Conservation (phyloP, 768 basidiomycete species). For the Boletus reticuloceps region DNA sequence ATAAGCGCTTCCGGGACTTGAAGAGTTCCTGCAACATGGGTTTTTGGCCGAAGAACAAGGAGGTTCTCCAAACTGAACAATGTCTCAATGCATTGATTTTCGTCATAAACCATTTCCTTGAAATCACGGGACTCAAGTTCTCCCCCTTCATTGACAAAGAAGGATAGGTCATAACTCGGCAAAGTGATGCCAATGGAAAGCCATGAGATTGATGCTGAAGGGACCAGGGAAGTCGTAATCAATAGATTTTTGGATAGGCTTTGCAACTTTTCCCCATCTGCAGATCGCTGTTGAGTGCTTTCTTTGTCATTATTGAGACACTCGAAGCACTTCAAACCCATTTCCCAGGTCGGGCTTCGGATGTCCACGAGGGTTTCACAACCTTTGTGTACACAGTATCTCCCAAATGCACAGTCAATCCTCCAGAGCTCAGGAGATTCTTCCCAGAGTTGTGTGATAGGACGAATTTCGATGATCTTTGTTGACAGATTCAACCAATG, state of each 20-base stretch:
- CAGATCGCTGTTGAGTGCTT: fast-evolving
- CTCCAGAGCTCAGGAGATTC: not conserved
- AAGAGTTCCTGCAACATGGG: too few species aligned
- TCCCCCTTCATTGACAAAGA: too few species aligned
- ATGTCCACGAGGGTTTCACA: slow-evolving; percentile 3
- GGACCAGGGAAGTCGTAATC: not conserved
- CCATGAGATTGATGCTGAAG: not conserved
- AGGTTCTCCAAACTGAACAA: too few species aligned
- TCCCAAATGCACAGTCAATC: not conserved
- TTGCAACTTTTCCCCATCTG: too few species aligned
- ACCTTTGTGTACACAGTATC: not conserved
- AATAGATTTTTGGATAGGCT: not conserved
- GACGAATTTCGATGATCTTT: not conserved
- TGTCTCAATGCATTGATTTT: not conserved
- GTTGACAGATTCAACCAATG: not conserved
- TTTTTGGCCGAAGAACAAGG: too few species aligned
- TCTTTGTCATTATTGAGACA: not conserved
- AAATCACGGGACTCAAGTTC: not conserved
- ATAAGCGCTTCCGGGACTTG: not conserved
- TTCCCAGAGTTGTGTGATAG: not conserved
- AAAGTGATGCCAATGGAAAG: not conserved
- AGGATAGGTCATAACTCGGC: not conserved
- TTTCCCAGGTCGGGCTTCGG: not conserved
- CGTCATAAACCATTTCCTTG: not conserved
- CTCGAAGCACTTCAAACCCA: not conserved